These are phyloP conservation scores for Fusarium nisikadoi DNA, from an alignment of 2,329 filamentous ascomycete species.

Conservation along the genomic window DNA sequence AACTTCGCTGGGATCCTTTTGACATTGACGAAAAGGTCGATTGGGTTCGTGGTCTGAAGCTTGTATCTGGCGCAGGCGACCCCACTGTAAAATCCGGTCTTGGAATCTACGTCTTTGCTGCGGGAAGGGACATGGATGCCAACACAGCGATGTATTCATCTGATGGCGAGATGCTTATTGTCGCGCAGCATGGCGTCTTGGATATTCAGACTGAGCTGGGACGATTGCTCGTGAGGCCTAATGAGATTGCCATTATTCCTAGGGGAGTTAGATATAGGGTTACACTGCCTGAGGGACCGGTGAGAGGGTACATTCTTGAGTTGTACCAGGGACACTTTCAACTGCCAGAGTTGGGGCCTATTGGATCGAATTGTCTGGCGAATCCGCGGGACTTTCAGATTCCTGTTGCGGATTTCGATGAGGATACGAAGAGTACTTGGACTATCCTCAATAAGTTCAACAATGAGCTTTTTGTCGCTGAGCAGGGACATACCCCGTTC, in stretches of 20 bases:
- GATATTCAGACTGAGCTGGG: conserved; percentile 84
- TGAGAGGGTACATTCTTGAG: conserved; percentile 79
- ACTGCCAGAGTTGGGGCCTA: conserved; percentile 77
- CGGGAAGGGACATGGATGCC: conserved; percentile 77
- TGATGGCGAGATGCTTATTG: conserved; percentile 81
- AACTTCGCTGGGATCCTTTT: conserved; percentile 84
- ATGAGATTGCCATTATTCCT: conserved; percentile 80
- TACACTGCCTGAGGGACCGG: conserved; percentile 66
- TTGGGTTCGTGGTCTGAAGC: conserved; percentile 68
- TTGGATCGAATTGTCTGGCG: conserved; percentile 77
- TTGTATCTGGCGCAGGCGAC: conserved; percentile 83
- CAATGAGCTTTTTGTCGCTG: conserved; percentile 65
- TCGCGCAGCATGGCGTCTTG: conserved; percentile 77
- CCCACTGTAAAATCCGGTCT: conserved; percentile 81
- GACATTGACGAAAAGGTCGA: conserved; percentile 71
- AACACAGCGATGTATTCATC: conserved; percentile 84
- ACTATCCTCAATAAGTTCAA: conserved; percentile 72
- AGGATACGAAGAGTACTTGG: conserved; percentile 62
- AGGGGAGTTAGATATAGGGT: conserved; percentile 79
- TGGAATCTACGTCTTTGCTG: conserved; percentile 84
- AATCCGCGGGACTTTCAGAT: conserved; percentile 80
- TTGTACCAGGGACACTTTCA: conserved; percentile 77
- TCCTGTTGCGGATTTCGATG: conserved; percentile 74
- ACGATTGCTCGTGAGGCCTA: conserved; percentile 76
- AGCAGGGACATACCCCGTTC: conserved; percentile 78